Percentiles rank a stretch among this genome's conserved stretches.
Evolutionary conservation across 2,329 filamentous ascomycete species (phyloP).

Genomic region (Delphinella strobiligena): DNA sequence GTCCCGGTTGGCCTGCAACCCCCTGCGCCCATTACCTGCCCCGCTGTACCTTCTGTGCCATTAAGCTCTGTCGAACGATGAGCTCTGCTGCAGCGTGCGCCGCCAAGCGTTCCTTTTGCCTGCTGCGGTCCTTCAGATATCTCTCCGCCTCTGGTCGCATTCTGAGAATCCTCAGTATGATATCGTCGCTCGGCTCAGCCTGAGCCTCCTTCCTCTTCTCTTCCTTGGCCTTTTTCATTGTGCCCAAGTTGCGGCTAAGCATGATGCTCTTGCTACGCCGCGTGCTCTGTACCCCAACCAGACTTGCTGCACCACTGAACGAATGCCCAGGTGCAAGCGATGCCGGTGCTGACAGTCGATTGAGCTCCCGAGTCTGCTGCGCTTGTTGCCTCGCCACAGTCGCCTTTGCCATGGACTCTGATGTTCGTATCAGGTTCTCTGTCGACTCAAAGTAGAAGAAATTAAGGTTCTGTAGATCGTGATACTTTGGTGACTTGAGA

Average conservation of each 20-base stretch:
- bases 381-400: conserved; percentile 65
- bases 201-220: conserved; percentile 93
- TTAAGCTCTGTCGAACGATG: conserved; percentile 87
- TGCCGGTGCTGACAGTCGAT: conserved; percentile 59
- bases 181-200: conserved; percentile 93
- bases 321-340: conserved; percentile 32
- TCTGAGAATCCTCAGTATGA: conserved; percentile 86
- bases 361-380: conserved; percentile 33
- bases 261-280: conserved; percentile 54
- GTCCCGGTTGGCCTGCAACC: conserved; percentile 2
- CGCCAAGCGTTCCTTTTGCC: conserved; percentile 87
- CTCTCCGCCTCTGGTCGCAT: conserved; percentile 85
- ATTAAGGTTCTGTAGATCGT: conserved; percentile 89
- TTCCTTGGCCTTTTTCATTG: conserved; percentile 91
- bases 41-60: conserved; percentile 26
- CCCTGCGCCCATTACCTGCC: conserved; percentile 3
- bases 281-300: conserved; percentile 49
- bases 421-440: conserved; percentile 84
- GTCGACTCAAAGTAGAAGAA: conserved; percentile 98
- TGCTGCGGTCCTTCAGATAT: conserved; percentile 80
- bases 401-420: conserved; percentile 86
- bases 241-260: conserved; percentile 86
- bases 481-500: conserved; percentile 94
- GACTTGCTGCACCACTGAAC: conserved; percentile 34
- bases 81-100: conserved; percentile 83